These are phyloP conservation scores for Cornus kousa DNA, from an alignment of 148 eudicot genomes.

Conservation along the genomic window DNA sequence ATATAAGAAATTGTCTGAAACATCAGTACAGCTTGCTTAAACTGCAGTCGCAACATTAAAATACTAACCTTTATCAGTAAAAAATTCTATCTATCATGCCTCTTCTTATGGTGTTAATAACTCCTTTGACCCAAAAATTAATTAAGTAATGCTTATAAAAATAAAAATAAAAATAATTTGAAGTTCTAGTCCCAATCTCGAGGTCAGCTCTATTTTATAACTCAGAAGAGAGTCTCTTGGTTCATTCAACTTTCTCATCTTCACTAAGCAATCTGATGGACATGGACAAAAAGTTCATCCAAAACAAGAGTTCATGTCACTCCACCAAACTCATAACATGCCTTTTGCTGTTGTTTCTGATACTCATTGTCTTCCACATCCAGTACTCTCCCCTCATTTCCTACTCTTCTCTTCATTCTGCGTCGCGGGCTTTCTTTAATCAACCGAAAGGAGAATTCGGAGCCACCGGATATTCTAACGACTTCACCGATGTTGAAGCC, in stretches of 20 bases:
- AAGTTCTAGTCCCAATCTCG: conserved; percentile 1
- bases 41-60: too few species aligned
- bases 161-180: neutral
- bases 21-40: too few species aligned
- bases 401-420: conserved; percentile 15
- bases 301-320: conserved; percentile 4
- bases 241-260: neutral
- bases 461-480: neutral
- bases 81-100: too few species aligned
- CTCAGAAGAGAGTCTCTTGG: neutral
- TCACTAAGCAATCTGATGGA: neutral
- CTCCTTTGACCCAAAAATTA: too few species aligned
- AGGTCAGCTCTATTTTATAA: neutral
- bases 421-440: conserved; percentile 15
- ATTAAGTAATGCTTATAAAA: too few species aligned
- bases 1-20: too few species aligned
- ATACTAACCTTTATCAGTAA: too few species aligned
- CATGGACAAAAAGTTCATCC: conserved; percentile 13
- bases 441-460: conserved; percentile 6
- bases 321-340: conserved; percentile 9
- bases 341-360: conserved; percentile 16
- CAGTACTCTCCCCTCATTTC: conserved; percentile 11
- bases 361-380: conserved; percentile 25
- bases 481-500: neutral
- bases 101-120: too few species aligned